A percentile compares a stretch with the other conserved stretches of the same genome.
Evolutionary conservation across 371 early-diverging fungal species (phyloP).

Genomic region (Nematocida displodere): DNA sequence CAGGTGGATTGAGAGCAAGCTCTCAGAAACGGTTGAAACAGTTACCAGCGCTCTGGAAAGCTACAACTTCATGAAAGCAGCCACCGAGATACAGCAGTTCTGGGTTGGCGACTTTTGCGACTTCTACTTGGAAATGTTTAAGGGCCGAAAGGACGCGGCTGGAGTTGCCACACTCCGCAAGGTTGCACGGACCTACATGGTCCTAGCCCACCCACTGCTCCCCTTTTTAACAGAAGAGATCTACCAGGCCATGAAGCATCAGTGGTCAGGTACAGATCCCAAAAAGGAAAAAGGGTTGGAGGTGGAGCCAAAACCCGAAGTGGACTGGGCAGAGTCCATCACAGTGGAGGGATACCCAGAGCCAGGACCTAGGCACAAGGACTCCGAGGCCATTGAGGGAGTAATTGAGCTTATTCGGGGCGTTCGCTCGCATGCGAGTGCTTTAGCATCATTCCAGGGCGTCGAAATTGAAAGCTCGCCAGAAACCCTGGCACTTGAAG

Average conservation of each 20-base stretch:
- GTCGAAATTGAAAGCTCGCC: background rate
- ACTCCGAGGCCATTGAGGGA: background rate
- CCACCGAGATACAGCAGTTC: slow-evolving; percentile 79
- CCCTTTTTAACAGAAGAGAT: slow-evolving; percentile 98
- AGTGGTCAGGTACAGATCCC: background rate
- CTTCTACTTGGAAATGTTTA: slow-evolving; percentile 76
- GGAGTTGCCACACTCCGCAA: slow-evolving; percentile 66
- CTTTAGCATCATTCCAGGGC: background rate
- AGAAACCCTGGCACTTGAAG: background rate
- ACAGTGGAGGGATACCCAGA: slow-evolving; percentile 36
- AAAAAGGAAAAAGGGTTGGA: too few species aligned
- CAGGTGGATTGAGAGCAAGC: slow-evolving; percentile 21
- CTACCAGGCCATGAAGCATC: slow-evolving; percentile 63
- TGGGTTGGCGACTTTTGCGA: slow-evolving; percentile 94
- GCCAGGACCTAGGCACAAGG: background rate
- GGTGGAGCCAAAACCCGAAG: background rate
- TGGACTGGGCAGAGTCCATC: slow-evolving; percentile 28
- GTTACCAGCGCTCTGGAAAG: slow-evolving; percentile 67
- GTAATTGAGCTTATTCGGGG: slow-evolving; percentile 6
- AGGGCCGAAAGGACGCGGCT: slow-evolving; percentile 52
- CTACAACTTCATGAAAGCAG: slow-evolving; percentile 88
- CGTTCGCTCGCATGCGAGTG: background rate
- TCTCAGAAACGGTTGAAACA: background rate
- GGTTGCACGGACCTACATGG: slow-evolving; percentile 81
- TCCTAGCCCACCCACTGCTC: slow-evolving; percentile 92